Conservation (phyloP, 345 rosid species). For the Eucalyptus pumila region DNA sequence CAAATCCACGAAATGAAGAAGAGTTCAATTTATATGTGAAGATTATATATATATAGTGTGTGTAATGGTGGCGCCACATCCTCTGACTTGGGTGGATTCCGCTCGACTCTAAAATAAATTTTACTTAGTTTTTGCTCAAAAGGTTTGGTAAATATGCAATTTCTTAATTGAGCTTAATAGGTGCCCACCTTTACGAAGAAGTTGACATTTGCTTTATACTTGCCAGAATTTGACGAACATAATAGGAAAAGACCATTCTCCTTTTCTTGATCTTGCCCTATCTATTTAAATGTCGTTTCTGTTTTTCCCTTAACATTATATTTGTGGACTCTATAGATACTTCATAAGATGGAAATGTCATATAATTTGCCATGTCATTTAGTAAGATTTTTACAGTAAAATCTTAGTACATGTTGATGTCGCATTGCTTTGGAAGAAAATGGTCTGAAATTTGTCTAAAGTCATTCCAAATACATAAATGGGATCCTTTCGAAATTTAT, state of each 20-base stretch:
- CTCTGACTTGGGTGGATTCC: neutral
- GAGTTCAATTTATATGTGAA: too few species aligned
- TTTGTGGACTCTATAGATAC: neutral
- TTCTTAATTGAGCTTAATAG: neutral
- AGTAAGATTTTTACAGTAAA: neutral
- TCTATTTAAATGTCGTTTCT: neutral
- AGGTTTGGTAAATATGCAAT: neutral
- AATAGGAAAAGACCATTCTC: neutral
- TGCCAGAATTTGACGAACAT: neutral
- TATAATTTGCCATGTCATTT: neutral
- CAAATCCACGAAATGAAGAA: neutral
- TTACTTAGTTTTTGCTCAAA: neutral
- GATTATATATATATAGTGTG: neutral
- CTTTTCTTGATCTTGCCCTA: neutral
- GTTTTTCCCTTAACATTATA: neutral
- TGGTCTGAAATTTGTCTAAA: neutral
- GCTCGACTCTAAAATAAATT: neutral
- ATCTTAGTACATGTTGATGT: neutral
- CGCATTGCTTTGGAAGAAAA: neutral
- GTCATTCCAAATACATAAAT: neutral
- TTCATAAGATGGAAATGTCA: neutral
- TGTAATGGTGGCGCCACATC: neutral
- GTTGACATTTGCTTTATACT: neutral
- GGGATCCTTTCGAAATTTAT: neutral
- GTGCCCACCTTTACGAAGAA: neutral